Base-by-base conservation (phyloP, 768 basidiomycete species). In the Scleroderma bovista region DNA sequence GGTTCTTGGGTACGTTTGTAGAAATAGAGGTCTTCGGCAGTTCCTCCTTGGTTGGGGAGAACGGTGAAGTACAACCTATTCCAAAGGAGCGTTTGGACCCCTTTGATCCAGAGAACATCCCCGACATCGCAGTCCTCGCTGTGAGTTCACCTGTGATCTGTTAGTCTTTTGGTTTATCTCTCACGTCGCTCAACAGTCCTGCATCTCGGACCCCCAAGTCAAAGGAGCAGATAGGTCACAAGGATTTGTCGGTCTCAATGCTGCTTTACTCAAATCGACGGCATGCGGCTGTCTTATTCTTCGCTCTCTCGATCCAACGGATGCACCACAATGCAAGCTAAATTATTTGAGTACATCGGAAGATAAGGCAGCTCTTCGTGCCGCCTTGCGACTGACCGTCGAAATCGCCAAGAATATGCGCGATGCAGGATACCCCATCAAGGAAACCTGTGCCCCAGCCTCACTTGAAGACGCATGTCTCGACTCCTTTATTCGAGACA, bases 91-190 rank as follows among this genome's bases (percentile, higher is more conserved):
- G 67, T 40, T 51, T 53, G 10, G 57, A 69, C 45, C 52, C 54
- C 10, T 38, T 40, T 19, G 52, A 57, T n/a, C 52, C 60, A 8
- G 39, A 47, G n/a, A 62, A 61, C 22, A 47, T 68, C 15, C 70
- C 74, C 1, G 73, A 75, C 52, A 60, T 74, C 46, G 73, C 74
- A 51, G 64, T 74, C 38, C 69, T 69, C 63, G 56, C 57, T 6
- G 52, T 69, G n/a, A 47, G 46, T 24, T 15, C 2, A 47, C n/a
- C 12, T 24, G n/a, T n/a, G n/a, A n/a, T n/a, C n/a, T n/a, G 22
- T 24, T 16, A 29, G 6, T 26, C 7, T 10, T 26, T 26, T 6
- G 41, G 36, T 3, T 26, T 22, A 34, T 9, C n/a, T 56, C 59
- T 10, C 50, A 52, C 22, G 34, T 48, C 32, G 45, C 50, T 22